Percentiles rank a stretch among this genome's conserved stretches.
These are phyloP conservation scores for Lentinula boryana DNA, from an alignment of 768 basidiomycete genomes.

Conservation along the genomic window DNA sequence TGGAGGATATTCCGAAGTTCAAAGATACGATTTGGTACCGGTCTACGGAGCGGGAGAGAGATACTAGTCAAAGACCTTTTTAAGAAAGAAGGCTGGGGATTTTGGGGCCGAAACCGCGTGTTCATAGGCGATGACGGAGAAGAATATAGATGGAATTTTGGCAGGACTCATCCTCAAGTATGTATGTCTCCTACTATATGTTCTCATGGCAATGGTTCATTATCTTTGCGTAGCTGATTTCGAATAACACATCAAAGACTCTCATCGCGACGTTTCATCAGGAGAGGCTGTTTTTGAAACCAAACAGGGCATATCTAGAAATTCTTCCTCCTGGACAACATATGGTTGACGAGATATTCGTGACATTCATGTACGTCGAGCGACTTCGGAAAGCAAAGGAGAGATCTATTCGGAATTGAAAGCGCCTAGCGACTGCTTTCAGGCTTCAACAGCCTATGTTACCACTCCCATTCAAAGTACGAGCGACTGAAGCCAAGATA, in stretches of 20 bases:
- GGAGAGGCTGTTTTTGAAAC: constrained; percentile 9
- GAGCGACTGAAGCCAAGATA: too few relatives aligned
- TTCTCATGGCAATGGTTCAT: constrained; percentile 4
- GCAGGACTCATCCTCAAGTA: not conserved
- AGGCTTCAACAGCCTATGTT: too few relatives aligned
- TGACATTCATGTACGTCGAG: constrained; percentile 25
- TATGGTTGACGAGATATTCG: constrained; percentile 20
- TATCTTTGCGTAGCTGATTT: not conserved
- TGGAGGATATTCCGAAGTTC: constrained; percentile 24
- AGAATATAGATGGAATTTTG: constrained; percentile 18
- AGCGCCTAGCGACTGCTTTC: too few relatives aligned
- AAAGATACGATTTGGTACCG: constrained; percentile 20
- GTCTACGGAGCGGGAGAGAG: constrained; percentile 16
- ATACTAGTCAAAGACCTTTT: constrained; percentile 20
- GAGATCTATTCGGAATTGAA: not conserved
- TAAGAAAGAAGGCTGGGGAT: constrained; percentile 16
- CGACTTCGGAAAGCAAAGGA: constrained; percentile 19
- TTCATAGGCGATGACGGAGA: constrained; percentile 19
- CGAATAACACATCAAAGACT: constrained; percentile 15
- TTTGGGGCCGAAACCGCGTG: constrained; percentile 15
- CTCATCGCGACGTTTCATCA: constrained; percentile 15
- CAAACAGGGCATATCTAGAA: constrained; percentile 13
- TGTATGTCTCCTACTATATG: constrained; percentile 7
- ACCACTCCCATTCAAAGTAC: too few relatives aligned
- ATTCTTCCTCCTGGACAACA: constrained; percentile 18